Base-by-base conservation (phyloP, 139 green algal genomes). In the Diplosphaera chodatii region DNA sequence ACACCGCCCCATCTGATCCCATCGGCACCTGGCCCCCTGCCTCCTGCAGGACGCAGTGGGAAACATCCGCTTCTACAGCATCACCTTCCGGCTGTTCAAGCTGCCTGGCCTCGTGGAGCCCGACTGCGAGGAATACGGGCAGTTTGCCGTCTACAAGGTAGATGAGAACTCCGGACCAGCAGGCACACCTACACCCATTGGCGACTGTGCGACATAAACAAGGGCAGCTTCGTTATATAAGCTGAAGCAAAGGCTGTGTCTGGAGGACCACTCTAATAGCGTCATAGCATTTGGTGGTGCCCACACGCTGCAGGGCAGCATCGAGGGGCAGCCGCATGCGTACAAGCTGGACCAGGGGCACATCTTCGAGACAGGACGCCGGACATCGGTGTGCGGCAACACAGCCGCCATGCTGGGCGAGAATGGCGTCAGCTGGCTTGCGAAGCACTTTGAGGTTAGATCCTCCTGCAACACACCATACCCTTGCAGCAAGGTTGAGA, bases 41-140 rank as follows among this genome's bases (percentile, higher is more conserved):
- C 13, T 13, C 37, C 80, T 98, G 29, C 55, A 67, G 37, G 72
- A 75, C 3, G 28, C 96, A 62, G 59, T 94, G 18, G 95, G 95
- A 0, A 85, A 96, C 15, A 90, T 94, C 0, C 82, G 66, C 18
- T 99, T 98, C 88, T 94, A 83, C 80, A 91, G 79, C 72, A 90
- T 98, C 76, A 99, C 95, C 13, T 97, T 96, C 77, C 84, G 91
- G 31, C 80, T 98, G 31, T 98, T 99, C 89, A 99, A 99, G 87
- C 75, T 98, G 63, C 87, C 91, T 4, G 90, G 79, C 4, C 68
- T 80, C 55, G 78, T 97, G 29, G 93, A 98, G 79, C 79, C 82
- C 34, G 65, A 85, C 37, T 93, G 86, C 71, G 91, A 98, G 70
- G 91, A 98, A 74, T 98, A 97, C 79, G 91, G 90, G 0, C 85